Conservation (phyloP, 139 green algal species). For the Micractinium sp. region DNA sequence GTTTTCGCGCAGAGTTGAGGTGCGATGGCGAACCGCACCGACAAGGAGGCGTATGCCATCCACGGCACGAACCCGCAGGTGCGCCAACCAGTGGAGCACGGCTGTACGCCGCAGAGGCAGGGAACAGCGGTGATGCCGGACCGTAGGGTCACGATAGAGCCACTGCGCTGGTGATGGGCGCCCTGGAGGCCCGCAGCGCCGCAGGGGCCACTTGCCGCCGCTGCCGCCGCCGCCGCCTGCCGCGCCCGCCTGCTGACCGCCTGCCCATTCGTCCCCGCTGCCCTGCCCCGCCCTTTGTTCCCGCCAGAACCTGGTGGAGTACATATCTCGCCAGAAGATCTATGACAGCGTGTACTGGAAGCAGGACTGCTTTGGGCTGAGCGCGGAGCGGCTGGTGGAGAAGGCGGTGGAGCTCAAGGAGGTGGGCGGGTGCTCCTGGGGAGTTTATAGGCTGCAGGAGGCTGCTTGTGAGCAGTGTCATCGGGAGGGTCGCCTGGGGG, state of each 20-base stretch:
- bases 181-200: neutral
- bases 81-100: neutral
- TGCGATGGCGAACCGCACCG: constrained; percentile 91
- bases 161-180: too few relatives aligned
- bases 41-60: constrained; percentile 69
- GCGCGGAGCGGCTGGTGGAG: constrained; percentile 94
- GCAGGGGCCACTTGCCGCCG: neutral
- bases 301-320: constrained; percentile 91
- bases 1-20: neutral
- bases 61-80: constrained; percentile 96
- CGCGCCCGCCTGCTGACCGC: neutral
- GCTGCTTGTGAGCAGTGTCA: too few relatives aligned
- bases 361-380: constrained; percentile 97
- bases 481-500: too few relatives aligned
- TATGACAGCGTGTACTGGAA: constrained; percentile 98
- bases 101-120: neutral
- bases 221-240: neutral
- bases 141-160: too few relatives aligned
- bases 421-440: constrained; percentile 48
- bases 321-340: constrained; percentile 93
- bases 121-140: neutral
- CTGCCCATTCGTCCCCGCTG: neutral
- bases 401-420: constrained; percentile 89
- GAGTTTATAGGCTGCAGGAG: too few relatives aligned
- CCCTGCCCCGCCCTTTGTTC: neutral